Conservation (phyloP, 768 basidiomycete genomes). For the Mycena chlorophos region DNA sequence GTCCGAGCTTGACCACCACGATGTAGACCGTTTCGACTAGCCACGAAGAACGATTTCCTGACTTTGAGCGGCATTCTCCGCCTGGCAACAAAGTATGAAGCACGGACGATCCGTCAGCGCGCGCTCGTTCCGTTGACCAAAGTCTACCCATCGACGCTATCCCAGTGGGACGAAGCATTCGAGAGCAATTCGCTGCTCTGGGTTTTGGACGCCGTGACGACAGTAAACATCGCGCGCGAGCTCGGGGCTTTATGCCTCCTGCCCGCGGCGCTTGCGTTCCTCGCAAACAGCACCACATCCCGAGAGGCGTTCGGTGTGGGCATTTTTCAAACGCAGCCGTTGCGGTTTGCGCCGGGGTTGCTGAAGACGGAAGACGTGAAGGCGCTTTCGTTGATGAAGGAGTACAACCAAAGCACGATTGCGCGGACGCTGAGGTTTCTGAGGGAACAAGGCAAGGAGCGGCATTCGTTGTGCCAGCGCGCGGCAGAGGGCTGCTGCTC, state of each 20-base stretch:
- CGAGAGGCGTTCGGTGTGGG: conserved; percentile 19
- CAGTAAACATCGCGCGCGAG: conserved; percentile 15
- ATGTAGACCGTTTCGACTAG: conserved; percentile 11
- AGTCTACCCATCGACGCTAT: conserved; percentile 14
- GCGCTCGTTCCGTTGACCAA: conserved; percentile 11
- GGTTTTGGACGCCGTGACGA: conserved; percentile 14
- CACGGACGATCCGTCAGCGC: conserved; percentile 14
- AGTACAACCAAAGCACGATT: conserved; percentile 13
- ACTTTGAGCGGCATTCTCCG: conserved; percentile 14
- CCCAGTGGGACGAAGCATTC: conserved; percentile 18
- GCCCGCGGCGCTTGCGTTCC: conserved; percentile 17
- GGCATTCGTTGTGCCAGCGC: conserved; percentile 7
- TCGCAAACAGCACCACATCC: conserved; percentile 19
- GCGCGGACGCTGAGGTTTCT: conserved; percentile 14
- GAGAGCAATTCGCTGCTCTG: conserved; percentile 18
- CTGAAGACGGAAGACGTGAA: conserved; percentile 14
- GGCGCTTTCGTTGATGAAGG: conserved; percentile 18
- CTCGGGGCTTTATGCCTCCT: conserved; percentile 8
- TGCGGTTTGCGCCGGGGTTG: conserved; percentile 21
- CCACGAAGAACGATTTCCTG: conserved; percentile 9
- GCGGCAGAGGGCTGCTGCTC: conserved; percentile 6
- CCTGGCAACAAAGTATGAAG: conserved; percentile 20
- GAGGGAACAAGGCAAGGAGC: conserved; percentile 19
- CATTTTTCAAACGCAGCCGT: conserved; percentile 16
- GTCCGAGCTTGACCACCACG: background rate